phyloP scores from a whole-genome alignment of 1,139 yeast species.

The Kurtzmaniella quercitrusa region DNA sequence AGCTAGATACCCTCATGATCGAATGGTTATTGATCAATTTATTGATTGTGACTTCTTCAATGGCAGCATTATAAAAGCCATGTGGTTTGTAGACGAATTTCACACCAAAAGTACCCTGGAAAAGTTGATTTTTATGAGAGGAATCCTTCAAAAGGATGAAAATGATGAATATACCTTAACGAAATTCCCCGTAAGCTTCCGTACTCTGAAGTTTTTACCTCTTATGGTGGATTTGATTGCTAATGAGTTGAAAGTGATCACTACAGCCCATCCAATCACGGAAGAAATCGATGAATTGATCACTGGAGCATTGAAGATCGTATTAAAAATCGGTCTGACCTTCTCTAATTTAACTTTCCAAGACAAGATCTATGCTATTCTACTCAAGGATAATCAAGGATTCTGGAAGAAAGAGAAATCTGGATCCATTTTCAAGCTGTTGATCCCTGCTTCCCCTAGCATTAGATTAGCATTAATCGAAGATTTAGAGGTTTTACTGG shows the following conservation, averaged over 20 bases:
- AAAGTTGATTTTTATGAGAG: conserved; percentile 63
- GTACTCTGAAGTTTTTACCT: conserved; percentile 73
- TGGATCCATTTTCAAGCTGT: conserved; percentile 31
- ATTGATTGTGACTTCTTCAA: conserved; percentile 58
- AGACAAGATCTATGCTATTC: conserved; percentile 51
- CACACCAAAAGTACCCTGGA: conserved; percentile 71
- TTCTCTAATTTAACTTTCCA: conserved; percentile 75
- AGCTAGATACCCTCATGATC: conserved; percentile 40
- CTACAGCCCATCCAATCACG: conserved; percentile 5
- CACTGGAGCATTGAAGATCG: conserved; percentile 51
- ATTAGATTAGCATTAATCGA: conserved; percentile 46
- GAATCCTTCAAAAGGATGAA: conserved; percentile 38
- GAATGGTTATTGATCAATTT: conserved; percentile 49
- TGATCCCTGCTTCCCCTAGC: conserved; percentile 30
- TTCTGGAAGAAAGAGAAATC: conserved; percentile 31
- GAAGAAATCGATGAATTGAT: conserved; percentile 35
- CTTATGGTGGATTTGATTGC: conserved; percentile 43
- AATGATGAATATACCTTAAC: conserved; percentile 39
- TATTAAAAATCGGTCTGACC: conserved; percentile 59
- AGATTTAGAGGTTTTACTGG: conserved; percentile 48
- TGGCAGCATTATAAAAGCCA: conserved; percentile 77
- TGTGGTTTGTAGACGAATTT: conserved; percentile 80
- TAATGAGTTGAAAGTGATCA: conserved; percentile 27
- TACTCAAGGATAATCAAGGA: conserved; percentile 28
- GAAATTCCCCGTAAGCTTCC: conserved; percentile 67